A percentile compares a stretch with the other conserved stretches of the same genome.
phyloP scores from a whole-genome alignment of 2,329 filamentous ascomycete species.

The Magnaporthiopsis incrustans region DNA sequence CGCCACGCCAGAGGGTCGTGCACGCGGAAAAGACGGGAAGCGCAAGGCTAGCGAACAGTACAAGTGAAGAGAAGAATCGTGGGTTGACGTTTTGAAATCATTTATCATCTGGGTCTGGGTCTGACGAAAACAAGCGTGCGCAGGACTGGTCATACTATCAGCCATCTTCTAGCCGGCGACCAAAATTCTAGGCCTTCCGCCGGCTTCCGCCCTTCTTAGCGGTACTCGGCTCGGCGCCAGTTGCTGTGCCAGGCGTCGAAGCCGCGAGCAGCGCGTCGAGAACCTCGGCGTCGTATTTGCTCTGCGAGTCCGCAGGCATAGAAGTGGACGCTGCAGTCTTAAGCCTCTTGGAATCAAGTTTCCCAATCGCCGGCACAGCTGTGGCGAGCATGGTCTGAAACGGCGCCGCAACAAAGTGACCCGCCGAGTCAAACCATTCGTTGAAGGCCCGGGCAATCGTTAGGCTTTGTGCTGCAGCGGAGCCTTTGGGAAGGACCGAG shows the following conservation, averaged over 20 bases:
- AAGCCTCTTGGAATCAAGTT: slow-evolving; percentile 55
- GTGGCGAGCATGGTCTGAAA: slow-evolving; percentile 72
- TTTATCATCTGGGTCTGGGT: background rate
- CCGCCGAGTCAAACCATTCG: slow-evolving; percentile 67
- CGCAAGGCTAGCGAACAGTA: background rate
- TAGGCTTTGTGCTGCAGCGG: slow-evolving; percentile 32
- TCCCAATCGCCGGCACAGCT: slow-evolving; percentile 57
- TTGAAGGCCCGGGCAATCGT: slow-evolving; percentile 59
- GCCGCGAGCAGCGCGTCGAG: slow-evolving; percentile 39
- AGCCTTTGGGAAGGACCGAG: slow-evolving; percentile 34
- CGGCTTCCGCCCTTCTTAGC: slow-evolving; percentile 35
- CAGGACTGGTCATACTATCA: background rate
- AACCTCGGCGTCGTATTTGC: slow-evolving; percentile 32
- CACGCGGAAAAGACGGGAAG: background rate
- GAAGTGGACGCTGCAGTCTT: slow-evolving; percentile 24
- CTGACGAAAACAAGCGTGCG: background rate
- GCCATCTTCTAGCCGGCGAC: background rate
- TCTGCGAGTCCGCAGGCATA: slow-evolving; percentile 26
- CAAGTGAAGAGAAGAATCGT: no score
- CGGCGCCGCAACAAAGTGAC: slow-evolving; percentile 64
- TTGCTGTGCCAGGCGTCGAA: slow-evolving; percentile 9
- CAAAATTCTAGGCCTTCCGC: slow-evolving; percentile 30
- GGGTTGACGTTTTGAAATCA: background rate
- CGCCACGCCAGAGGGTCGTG: background rate
- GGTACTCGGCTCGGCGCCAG: slow-evolving; percentile 16